Percentiles rank a stretch among this genome's conserved stretches.
These are phyloP conservation scores for Acrodontium crateriforme DNA, from an alignment of 2,329 filamentous ascomycete species.

Conservation along the genomic window DNA sequence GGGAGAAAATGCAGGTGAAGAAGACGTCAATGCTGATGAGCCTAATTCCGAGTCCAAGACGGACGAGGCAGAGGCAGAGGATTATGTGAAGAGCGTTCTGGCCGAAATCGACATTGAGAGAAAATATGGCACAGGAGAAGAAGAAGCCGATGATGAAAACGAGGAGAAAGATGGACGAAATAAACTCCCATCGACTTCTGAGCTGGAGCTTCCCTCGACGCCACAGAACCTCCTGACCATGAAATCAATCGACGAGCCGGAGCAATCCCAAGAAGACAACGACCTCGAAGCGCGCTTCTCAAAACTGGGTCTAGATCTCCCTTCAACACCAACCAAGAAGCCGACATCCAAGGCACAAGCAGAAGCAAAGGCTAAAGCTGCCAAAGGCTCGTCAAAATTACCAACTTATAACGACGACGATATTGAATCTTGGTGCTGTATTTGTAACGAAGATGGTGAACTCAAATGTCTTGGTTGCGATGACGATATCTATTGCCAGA, in stretches of 20 bases:
- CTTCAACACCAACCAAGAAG: slow-evolving; percentile 32
- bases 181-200: slow-evolving; percentile 1
- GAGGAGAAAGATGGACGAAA: not conserved
- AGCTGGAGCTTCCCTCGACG: slow-evolving; percentile 18
- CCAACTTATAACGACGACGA: slow-evolving; percentile 51
- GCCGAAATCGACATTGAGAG: slow-evolving; percentile 32
- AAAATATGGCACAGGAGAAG: slow-evolving; percentile 21
- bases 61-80: slow-evolving; percentile 28
- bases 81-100: slow-evolving; percentile 32
- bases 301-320: slow-evolving; percentile 30
- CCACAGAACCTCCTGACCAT: slow-evolving; percentile 17
- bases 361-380: slow-evolving; percentile 6
- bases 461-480: slow-evolving; percentile 60
- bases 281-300: slow-evolving; percentile 32
- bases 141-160: slow-evolving; percentile 7
- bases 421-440: slow-evolving; percentile 63
- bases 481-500: slow-evolving; percentile 56
- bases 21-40: slow-evolving; percentile 2
- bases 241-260: slow-evolving; percentile 6
- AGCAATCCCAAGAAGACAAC: slow-evolving; percentile 24
- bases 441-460: slow-evolving; percentile 67
- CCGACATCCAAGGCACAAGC: slow-evolving; percentile 20
- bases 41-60: slow-evolving; percentile 1
- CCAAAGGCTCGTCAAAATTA: slow-evolving; percentile 21
- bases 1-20: slow-evolving; percentile 1